Percentiles rank a stretch among this genome's conserved stretches.
phyloP scores from a whole-genome alignment of 192 early-diverging fungal genomes.

The Coemansia sp. region DNA sequence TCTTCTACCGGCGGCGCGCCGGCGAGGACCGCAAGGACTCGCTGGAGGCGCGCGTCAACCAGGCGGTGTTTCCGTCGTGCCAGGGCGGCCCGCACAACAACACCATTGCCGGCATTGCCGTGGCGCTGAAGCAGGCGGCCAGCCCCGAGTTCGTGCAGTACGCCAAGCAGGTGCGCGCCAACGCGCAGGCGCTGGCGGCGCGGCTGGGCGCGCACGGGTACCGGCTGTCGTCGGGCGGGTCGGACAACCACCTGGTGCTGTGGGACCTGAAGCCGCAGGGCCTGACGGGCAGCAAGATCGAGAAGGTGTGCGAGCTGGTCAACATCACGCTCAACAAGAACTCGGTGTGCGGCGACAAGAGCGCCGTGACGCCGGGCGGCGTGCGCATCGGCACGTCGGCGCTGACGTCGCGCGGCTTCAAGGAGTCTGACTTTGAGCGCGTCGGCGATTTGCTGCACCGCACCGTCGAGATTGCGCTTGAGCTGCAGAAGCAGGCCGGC shows the following conservation, averaged over 20 bases:
- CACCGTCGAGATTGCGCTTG: slow-evolving; percentile 82
- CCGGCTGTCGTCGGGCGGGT: slow-evolving; percentile 91
- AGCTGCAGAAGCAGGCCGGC: slow-evolving; percentile 80
- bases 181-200: slow-evolving; percentile 81
- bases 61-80: slow-evolving; percentile 98
- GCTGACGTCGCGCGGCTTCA: slow-evolving; percentile 93
- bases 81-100: slow-evolving; percentile 99
- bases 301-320: slow-evolving; percentile 97
- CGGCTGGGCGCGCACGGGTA: slow-evolving; percentile 78
- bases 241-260: slow-evolving; percentile 97
- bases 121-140: slow-evolving; percentile 96
- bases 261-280: slow-evolving; percentile 93
- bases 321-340: slow-evolving; percentile 99
- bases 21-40: slow-evolving; percentile 74
- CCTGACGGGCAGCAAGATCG: slow-evolving; percentile 95
- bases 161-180: slow-evolving; percentile 92
- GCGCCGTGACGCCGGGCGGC: slow-evolving; percentile 95
- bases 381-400: slow-evolving; percentile 94
- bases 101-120: slow-evolving; percentile 97
- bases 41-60: slow-evolving; percentile 93
- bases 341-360: slow-evolving; percentile 94
- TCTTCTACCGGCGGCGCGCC: slow-evolving; percentile 90
- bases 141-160: slow-evolving; percentile 91
- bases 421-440: slow-evolving; percentile 93
- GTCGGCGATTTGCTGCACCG: slow-evolving; percentile 96